phyloP scores from a whole-genome alignment of 129 eudicot species.

The Oenanthe sinensis region DNA sequence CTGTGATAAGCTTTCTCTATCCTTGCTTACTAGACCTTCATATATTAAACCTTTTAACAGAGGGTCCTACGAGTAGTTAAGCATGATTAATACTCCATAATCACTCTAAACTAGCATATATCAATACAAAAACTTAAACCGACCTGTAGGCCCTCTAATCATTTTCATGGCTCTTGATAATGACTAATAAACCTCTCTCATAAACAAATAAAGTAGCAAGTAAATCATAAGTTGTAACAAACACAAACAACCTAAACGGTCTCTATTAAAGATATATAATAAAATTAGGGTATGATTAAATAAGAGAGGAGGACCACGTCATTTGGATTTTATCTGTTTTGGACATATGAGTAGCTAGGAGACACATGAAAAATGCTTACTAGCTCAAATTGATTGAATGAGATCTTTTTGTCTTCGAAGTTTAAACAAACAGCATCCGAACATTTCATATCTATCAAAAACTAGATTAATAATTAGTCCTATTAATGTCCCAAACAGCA shows the following conservation, averaged over 20 bases:
- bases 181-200: neutral
- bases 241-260: neutral
- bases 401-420: neutral
- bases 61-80: neutral
- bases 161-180: neutral
- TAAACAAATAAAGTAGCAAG: neutral
- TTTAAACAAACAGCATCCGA: neutral
- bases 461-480: neutral
- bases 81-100: conserved; percentile 4
- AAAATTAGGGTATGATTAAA: neutral
- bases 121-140: neutral
- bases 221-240: neutral
- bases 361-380: neutral
- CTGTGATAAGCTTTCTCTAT: neutral
- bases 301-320: neutral
- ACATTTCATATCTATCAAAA: neutral
- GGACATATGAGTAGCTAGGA: neutral
- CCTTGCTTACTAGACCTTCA: conserved; percentile 4
- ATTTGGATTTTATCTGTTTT: neutral
- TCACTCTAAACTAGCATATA: neutral
- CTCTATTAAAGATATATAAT: neutral
- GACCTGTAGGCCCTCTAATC: conserved; percentile 2
- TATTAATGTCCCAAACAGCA: neutral
- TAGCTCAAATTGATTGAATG: neutral
- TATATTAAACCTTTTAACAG: neutral